Evolutionary conservation across 2,329 filamentous ascomycete genomes (phyloP).

Genomic region (Cladorrhinum sp.): DNA sequence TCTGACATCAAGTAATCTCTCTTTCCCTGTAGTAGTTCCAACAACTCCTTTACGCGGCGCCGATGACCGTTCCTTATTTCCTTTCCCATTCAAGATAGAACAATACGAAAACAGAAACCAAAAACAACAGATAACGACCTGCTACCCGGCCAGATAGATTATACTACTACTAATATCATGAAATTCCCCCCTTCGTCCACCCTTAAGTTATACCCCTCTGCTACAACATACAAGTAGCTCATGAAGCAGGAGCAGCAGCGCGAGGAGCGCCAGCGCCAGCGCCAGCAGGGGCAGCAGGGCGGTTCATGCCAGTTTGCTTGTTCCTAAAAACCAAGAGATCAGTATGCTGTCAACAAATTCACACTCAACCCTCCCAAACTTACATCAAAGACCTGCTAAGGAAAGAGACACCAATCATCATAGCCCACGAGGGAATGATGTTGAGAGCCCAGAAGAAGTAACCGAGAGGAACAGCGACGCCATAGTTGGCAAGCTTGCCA

Average conservation of each 20-base stretch:
- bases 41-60: background rate
- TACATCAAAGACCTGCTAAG: conserved; percentile 73
- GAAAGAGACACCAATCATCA: conserved; percentile 75
- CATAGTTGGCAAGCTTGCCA: conserved; percentile 61
- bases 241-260: conserved; percentile 24
- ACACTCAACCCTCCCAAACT: conserved; percentile 36
- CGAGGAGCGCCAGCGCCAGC: conserved; percentile 22
- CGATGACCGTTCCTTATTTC: too few species aligned
- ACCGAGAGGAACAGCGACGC: conserved; percentile 61
- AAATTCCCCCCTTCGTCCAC: background rate
- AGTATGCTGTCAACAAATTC: conserved; percentile 21
- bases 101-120: background rate
- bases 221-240: background rate
- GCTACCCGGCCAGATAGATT: background rate
- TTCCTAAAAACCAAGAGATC: conserved; percentile 34
- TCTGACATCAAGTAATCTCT: too few species aligned
- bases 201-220: background rate
- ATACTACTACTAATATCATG: conserved; percentile 2
- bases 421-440: conserved; percentile 68
- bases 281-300: conserved; percentile 17
- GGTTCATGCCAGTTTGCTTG: conserved; percentile 28
- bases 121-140: background rate
- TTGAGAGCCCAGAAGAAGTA: conserved; percentile 67
- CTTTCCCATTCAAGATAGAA: background rate
- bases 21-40: too few species aligned